Base-by-base conservation (phyloP, 2,329 filamentous ascomycete genomes). In the Pseudogymnoascus sp. region DNA sequence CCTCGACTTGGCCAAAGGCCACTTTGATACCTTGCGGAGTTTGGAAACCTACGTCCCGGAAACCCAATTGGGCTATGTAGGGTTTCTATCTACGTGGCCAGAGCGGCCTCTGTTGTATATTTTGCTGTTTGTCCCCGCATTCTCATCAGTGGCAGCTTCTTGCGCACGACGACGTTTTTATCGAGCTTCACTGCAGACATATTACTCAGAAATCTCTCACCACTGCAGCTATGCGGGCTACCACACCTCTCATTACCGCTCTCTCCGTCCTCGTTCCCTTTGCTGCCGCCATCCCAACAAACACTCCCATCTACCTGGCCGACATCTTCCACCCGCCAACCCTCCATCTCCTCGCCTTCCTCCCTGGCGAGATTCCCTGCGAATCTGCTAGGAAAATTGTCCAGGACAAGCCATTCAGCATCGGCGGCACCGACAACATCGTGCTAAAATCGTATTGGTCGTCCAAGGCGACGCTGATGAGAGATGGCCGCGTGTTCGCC, bases 231-330 rank as follows among this genome's bases (percentile, higher is more conserved):
- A 52, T 52, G 45, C 45, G 23, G 2, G 26, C 26, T 3, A 52
- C 23, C n/a, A 52, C n/a, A 8, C n/a, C 45, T 4, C 9, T 52
- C 23, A 4, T 52, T 8, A 15, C 26, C 5, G 6, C 45, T 6
- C 26, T 52, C n/a, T 52, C 45, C 7, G 9, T 52, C 23, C 23
- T 52, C 45, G 9, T 52, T 26, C 19, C 23, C 4, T 52, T 26
- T 5, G 10, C 30, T 5, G 1, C 45, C 3, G 45, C 45, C 45
- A 52, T 52, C 26, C 45, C 45, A 30, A 52, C 45, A 52, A 52
- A 52, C 45, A 52, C 45, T n/a, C 45, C 45, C n/a, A 52, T 52
- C 45, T 52, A 52, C 26, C 23, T 52, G 5, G 45, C 45, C 45
- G 45, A 52, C 12, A 52, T 52, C n/a, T 52, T 52, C 45, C 45